phyloP scores from a whole-genome alignment of 83 land plant genomes.

The Larix sibirica region DNA sequence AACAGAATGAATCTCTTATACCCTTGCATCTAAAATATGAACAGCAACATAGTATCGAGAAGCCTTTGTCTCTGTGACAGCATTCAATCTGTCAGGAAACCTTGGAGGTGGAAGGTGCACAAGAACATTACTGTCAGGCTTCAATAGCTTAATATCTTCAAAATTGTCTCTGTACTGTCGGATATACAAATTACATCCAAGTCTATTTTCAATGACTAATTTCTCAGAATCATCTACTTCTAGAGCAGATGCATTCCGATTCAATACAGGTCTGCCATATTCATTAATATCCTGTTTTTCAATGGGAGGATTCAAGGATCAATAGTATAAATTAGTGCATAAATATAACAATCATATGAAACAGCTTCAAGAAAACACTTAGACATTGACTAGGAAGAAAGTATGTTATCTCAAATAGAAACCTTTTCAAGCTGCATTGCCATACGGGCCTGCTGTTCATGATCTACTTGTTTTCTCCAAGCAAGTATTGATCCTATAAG shows the following conservation, averaged over 20 bases:
- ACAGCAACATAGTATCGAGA: constrained; percentile 77
- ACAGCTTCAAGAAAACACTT: neutral
- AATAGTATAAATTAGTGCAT: neutral
- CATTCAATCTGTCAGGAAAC: constrained; percentile 75
- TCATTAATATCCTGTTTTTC: constrained; percentile 34
- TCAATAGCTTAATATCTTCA: constrained; percentile 52
- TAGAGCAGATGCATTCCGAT: constrained; percentile 56
- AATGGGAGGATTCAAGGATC: neutral
- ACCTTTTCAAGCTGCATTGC: constrained; percentile 40
- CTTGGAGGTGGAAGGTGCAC: constrained; percentile 80
- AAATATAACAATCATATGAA: neutral
- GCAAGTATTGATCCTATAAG: constrained; percentile 65
- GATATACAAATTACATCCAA: constrained; percentile 82
- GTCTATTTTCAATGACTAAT: constrained; percentile 71
- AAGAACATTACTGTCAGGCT: constrained; percentile 32
- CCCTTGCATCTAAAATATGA: constrained; percentile 86
- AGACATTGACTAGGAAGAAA: neutral
- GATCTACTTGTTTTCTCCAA: constrained; percentile 77
- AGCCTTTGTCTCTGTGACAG: constrained; percentile 45
- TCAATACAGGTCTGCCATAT: constrained; percentile 3
- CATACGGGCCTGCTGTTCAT: constrained; percentile 59
- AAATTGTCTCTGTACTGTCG: constrained; percentile 47
- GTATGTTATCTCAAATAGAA: constrained; percentile 6
- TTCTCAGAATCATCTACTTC: constrained; percentile 88
- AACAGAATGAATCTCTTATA: constrained; percentile 18